phyloP scores from a whole-genome alignment of 345 rosid species.

The Mallotus nudiflorus region DNA sequence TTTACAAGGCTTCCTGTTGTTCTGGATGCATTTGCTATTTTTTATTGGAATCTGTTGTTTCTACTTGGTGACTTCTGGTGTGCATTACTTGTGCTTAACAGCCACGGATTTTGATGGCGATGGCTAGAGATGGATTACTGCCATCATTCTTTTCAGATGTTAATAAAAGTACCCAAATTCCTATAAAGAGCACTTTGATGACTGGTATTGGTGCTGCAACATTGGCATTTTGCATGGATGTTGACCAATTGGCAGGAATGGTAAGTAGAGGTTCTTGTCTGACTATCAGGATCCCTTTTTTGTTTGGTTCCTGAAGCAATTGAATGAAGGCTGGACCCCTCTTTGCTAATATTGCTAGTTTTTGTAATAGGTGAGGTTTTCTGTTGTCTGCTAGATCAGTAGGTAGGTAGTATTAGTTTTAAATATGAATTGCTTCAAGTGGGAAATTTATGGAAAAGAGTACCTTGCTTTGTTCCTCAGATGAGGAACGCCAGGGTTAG shows the following conservation, averaged over 20 bases:
- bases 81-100: conserved; percentile 22
- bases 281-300: too few relatives aligned
- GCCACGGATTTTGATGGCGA: conserved; percentile 94
- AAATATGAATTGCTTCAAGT: background rate
- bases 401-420: too few relatives aligned
- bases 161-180: conserved; percentile 66
- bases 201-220: conserved; percentile 73
- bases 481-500: too few relatives aligned
- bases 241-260: conserved; percentile 87
- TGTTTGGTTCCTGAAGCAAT: background rate
- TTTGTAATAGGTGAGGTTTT: too few relatives aligned
- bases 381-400: too few relatives aligned
- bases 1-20: background rate
- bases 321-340: too few relatives aligned
- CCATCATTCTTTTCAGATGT: conserved; percentile 82
- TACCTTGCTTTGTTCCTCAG: background rate
- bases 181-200: conserved; percentile 68
- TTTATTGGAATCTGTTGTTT: background rate
- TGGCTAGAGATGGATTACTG: conserved; percentile 92
- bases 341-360: too few relatives aligned
- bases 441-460: background rate
- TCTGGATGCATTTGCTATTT: conserved; percentile 3
- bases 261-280: conserved; percentile 38
- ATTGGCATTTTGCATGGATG: conserved; percentile 80
- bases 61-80: background rate